phyloP scores from a whole-genome alignment of 2,329 filamentous ascomycete genomes.

The Beauveria medogensis region DNA sequence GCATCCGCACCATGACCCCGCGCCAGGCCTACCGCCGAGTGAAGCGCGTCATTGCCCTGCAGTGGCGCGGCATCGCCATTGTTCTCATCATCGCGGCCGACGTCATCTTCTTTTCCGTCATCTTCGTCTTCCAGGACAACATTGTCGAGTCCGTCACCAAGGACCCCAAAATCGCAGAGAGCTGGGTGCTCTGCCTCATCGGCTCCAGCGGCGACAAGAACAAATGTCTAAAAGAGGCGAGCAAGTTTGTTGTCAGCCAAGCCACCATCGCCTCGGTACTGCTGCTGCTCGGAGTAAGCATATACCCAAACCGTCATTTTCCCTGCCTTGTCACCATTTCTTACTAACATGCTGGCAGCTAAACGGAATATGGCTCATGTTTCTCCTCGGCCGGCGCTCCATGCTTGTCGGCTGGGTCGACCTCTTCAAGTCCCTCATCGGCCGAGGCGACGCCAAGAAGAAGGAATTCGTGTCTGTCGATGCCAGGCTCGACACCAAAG shows the following conservation, averaged over 20 bases:
- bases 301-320: background rate
- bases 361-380: slow-evolving; percentile 76
- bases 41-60: slow-evolving; percentile 76
- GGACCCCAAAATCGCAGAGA: slow-evolving; percentile 41
- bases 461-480: slow-evolving; percentile 87
- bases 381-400: slow-evolving; percentile 74
- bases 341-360: slow-evolving; percentile 37
- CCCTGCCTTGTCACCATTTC: background rate
- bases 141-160: slow-evolving; percentile 53
- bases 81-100: slow-evolving; percentile 85
- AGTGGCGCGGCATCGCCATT: slow-evolving; percentile 89
- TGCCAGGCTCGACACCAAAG: slow-evolving; percentile 54
- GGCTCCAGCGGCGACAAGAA: slow-evolving; percentile 48
- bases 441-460: slow-evolving; percentile 34
- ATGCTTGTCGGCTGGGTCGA: slow-evolving; percentile 82
- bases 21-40: slow-evolving; percentile 83
- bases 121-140: slow-evolving; percentile 83
- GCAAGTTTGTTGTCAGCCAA: slow-evolving; percentile 60
- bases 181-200: slow-evolving; percentile 68
- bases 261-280: slow-evolving; percentile 74
- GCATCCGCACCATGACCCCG: slow-evolving; percentile 68
- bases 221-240: slow-evolving; percentile 54
- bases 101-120: slow-evolving; percentile 85
- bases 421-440: slow-evolving; percentile 42
- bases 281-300: slow-evolving; percentile 67